These are phyloP conservation scores for Mycena belliarum DNA, from an alignment of 768 basidiomycete genomes.

Conservation along the genomic window DNA sequence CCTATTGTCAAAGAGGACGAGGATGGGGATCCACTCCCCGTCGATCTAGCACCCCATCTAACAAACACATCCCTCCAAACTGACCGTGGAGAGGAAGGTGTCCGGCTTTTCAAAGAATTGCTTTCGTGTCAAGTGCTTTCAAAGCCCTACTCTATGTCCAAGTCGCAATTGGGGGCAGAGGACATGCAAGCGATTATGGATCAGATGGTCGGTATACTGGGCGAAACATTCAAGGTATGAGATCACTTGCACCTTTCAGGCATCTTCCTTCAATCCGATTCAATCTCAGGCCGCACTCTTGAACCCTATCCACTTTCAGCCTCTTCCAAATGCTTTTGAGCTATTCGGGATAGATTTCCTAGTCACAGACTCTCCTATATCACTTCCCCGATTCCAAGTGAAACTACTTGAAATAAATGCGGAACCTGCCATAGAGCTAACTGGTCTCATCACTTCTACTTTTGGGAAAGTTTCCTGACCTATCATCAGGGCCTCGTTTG, in stretches of 20 bases:
- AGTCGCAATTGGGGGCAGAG: constrained; percentile 28
- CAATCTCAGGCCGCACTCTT: constrained; percentile 70
- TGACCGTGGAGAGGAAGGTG: constrained; percentile 63
- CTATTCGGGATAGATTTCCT: constrained; percentile 95
- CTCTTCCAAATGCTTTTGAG: constrained; percentile 90
- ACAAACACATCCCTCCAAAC: constrained; percentile 91
- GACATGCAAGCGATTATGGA: constrained; percentile 50
- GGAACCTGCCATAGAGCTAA: constrained; percentile 94
- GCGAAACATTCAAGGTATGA: constrained; percentile 67
- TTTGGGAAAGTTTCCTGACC: too few species aligned
- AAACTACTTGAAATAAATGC: constrained; percentile 91
- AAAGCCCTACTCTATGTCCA: constrained; percentile 8
- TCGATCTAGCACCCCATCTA: constrained; percentile 74
- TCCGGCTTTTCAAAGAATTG: constrained; percentile 81
- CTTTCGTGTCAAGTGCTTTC: constrained; percentile 60
- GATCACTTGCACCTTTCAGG: too few species aligned
- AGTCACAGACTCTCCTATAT: constrained; percentile 25
- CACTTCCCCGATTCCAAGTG: constrained; percentile 46
- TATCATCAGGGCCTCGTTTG: constrained; percentile 53
- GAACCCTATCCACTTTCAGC: constrained; percentile 84
- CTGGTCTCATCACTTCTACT: neutral
- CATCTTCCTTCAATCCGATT: constrained; percentile 26
- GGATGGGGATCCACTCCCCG: constrained; percentile 21
- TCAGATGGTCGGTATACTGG: constrained; percentile 65
- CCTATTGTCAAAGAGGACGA: constrained; percentile 40